Base-by-base conservation (phyloP, 192 early-diverging fungal species). In the Backusella macrospora region DNA sequence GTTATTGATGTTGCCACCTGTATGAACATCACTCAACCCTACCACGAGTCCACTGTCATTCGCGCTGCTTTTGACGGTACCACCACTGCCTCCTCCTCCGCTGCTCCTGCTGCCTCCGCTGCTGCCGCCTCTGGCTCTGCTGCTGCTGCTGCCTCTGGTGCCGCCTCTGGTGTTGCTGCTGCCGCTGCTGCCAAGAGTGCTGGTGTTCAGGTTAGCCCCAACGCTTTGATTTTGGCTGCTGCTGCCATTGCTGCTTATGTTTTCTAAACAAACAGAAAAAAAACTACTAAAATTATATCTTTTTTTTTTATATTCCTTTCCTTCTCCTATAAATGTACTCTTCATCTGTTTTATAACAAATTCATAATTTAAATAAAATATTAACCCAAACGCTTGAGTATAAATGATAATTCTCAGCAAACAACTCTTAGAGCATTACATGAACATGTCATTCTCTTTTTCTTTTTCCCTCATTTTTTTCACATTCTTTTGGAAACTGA, bases 21-120 rank as follows among this genome's bases (percentile, higher is more conserved):
- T n/a, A 72, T 72, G 69, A 80, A 76, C 78, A 80, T 80, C 37
- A 80, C 78, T 39, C 7, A 80, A 21, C 78, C 78, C 64, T 80
- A 80, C 59, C 43, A 73, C 16, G 78, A 80, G 42, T 49, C 45
- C 45, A 68, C 55, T 66, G 74, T 80, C 42, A 76, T n/a, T 0
- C 68, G 76, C 29, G 48, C 70, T 39, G 21, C 74, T 8, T 77
- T 81, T 62, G 43, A 34, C 14, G 42, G 68, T 49, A 62, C 55
- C 14, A 21, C 15, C 37, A 49, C 73, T 34, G 52, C 21, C 34
- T 65, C 49, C 40, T 16, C 73, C 12, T 12, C 44, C 37, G 37
- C 16, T 38, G 39, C 48, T 47, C 12, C 21, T 26, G 40, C 45
- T 59, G 52, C 71, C 46, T 10, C 43, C 67, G 5, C 65, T n/a